Base-by-base conservation (phyloP, 2,329 filamentous ascomycete species). In the Emydomyces testavorans region DNA sequence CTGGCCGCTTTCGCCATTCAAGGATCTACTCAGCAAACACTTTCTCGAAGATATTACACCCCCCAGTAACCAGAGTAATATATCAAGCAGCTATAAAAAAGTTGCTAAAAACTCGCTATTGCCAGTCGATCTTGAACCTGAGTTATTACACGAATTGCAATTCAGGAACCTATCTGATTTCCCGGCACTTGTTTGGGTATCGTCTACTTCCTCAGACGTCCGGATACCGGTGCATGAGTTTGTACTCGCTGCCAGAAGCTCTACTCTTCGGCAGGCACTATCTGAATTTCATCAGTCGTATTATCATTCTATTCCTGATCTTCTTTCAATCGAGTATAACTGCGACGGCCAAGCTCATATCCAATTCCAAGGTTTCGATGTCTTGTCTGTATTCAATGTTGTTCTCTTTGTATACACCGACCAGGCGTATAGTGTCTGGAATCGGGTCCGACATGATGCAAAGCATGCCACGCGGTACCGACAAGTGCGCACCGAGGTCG, bases 351-450 rank as follows among this genome's bases (percentile, higher is more conserved):
- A 73, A 37, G 66, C 73, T 1, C 63, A 80, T 7, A 59, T 95
- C 16, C 75, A 77, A 0, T 82, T 96, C 45, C 69, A 78, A 16
- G 76, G 78, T 1, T 66, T 90, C 10, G 88, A 95, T 60, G 73
- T 92, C 31, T 71, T 93, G 28, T 83, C 86, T 0, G 60, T 95
- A 5, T 69, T 94, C 49, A 90, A 94, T 56, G 57, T 96, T 7
- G 77, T 83, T 1, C 70, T 90, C 7, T 95, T 86, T 58, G 61
- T 83, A 6, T 96, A 96, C 62, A 82, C 80, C 4, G 92, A 96
- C 60, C 73, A 71, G 3, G 69, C 89, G 13, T 73, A 94, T 26
- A 86, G 92, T 50, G 83, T 89, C 15, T 96, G 92, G 92, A 85
- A 89, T 54, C 81, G 83, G 53, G 82, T 82, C 3, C 78, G 71